Percentiles rank a stretch among this genome's conserved stretches.
phyloP scores from a whole-genome alignment of 1,284 basidiomycete species.

The Pholiota adiposa region DNA sequence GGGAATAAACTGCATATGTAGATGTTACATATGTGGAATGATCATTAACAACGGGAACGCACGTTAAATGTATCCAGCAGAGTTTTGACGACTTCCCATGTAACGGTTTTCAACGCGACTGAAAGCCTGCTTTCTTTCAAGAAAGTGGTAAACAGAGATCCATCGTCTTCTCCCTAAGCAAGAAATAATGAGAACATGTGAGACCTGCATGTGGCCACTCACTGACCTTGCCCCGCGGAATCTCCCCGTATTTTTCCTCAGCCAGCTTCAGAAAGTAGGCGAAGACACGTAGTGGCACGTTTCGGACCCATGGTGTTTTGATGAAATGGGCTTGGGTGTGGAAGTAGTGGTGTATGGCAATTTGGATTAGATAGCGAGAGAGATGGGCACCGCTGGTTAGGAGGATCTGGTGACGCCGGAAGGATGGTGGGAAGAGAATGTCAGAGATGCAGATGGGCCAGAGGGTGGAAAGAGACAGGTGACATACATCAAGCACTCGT shows the following conservation, averaged over 20 bases:
- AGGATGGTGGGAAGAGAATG: conserved; percentile 20
- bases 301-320: conserved; percentile 72
- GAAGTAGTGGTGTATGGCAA: conserved; percentile 77
- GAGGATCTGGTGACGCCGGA: conserved; percentile 54
- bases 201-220: conserved; percentile 1
- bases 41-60: conserved; percentile 26
- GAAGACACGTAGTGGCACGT: conserved; percentile 61
- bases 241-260: conserved; percentile 60
- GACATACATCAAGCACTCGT: conserved; percentile 70
- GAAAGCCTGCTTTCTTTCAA: conserved; percentile 70
- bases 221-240: conserved; percentile 61
- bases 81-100: conserved; percentile 65
- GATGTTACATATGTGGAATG: conserved; percentile 6
- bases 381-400: conserved; percentile 73
- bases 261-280: conserved; percentile 64
- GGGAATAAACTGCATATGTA: conserved; percentile 64
- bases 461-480: conserved; percentile 21
- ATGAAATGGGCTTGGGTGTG: conserved; percentile 71
- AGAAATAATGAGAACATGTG: conserved; percentile 8
- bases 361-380: conserved; percentile 76
- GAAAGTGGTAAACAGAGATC: conserved; percentile 62
- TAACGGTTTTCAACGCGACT: conserved; percentile 53
- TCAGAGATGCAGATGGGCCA: conserved; percentile 17
- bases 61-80: conserved; percentile 74
- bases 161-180: conserved; percentile 67